Base-by-base conservation (phyloP, 2,329 filamentous ascomycete species). In the Clarireedia monteithiana region DNA sequence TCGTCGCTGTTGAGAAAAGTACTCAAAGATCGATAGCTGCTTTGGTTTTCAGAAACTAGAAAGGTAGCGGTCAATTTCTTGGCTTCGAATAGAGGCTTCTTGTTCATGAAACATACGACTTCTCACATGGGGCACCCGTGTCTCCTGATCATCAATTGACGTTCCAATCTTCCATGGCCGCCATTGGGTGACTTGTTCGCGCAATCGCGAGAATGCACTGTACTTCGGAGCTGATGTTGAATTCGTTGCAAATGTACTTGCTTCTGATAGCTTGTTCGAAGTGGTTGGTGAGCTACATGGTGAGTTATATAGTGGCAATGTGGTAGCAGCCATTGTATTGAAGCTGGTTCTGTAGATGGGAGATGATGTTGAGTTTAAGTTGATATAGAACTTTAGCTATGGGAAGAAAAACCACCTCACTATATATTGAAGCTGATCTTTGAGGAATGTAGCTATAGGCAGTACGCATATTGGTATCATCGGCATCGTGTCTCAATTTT, bases 1-100 rank as follows among this genome's bases (percentile, higher is more conserved):
- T 73, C 69, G 56, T 73, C 70, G 56, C 72, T 74, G 54, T 74
- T 70, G 0, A 72, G 62, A 53, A 75, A 74, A 1, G 68, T 62
- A 4, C 71, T 69, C 0, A 75, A 56, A n/a, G 62, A 66, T 1
- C 72, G 71, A 55, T 73, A 74, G 0, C 73, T 72, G 9, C 50
- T 36, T 0, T 67, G 60, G n/a, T 55, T 53, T n/a, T 56, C 40
- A 15, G 58, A 52, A 9, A 61, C 59, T 62, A 49, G 5, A 20
- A 20, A 26, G 30, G 17, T 24, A 34, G 14, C 49, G 10, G 12
- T 57, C 34, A 34, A 36, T 27, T 20, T 26, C 17, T 39, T 27
- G 23, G 20, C 1, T 51, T 15, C 2, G 10, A 47, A 3, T 12
- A 9, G 12, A 6, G 6, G 12, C 15, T 10, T 17, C 5, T 20